Percentiles rank a stretch among this genome's conserved stretches.
phyloP scores from a whole-genome alignment of 805 yeast genomes.

The Candida ipomoeae region DNA sequence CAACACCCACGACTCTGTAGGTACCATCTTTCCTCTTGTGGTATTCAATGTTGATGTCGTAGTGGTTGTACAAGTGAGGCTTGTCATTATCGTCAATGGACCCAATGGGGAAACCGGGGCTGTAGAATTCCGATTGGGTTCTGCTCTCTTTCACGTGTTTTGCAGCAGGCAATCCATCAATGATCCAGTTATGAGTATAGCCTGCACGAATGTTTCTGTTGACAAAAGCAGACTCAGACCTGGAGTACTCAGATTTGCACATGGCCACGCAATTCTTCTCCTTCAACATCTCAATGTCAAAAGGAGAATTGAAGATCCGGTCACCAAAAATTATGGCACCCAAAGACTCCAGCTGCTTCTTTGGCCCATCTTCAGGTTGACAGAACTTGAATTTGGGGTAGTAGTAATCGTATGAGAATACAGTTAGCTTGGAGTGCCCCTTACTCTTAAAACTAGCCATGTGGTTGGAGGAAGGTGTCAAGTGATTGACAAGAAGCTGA shows the following conservation, averaged over 20 bases:
- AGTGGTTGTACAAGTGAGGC: constrained; percentile 77
- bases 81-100: constrained; percentile 50
- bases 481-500: constrained; percentile 81
- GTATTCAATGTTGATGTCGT: constrained; percentile 72
- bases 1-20: constrained; percentile 87
- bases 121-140: constrained; percentile 62
- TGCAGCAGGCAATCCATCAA: constrained; percentile 95
- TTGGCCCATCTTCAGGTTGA: constrained; percentile 59
- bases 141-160: constrained; percentile 51
- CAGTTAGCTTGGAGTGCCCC: constrained; percentile 47
- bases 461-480: constrained; percentile 69
- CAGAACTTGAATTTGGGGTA: constrained; percentile 82
- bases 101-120: constrained; percentile 81
- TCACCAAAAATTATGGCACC: constrained; percentile 96
- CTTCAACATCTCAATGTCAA: constrained; percentile 71
- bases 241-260: constrained; percentile 59
- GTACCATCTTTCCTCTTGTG: constrained; percentile 66
- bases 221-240: constrained; percentile 68
- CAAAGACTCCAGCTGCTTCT: constrained; percentile 79
- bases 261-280: constrained; percentile 63
- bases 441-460: constrained; percentile 22
- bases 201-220: constrained; percentile 76
- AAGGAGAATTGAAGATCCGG: constrained; percentile 90
- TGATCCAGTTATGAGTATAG: constrained; percentile 84
- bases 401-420: constrained; percentile 80